Evolutionary conservation across 164 flowering plant genomes (phyloP).

Genomic region (Pachysandra terminalis): DNA sequence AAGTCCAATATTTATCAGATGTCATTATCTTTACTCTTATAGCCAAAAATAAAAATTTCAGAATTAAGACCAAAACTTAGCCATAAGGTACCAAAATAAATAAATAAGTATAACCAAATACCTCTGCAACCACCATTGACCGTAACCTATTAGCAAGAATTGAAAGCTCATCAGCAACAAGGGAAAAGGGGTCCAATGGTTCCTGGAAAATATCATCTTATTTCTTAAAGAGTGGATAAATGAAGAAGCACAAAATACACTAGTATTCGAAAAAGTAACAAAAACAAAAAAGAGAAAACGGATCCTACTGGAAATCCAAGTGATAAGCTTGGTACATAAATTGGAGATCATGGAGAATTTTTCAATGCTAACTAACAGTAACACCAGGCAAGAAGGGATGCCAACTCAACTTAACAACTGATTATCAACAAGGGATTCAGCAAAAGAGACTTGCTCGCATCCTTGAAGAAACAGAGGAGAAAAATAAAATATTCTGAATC

Average conservation of each 20-base stretch:
- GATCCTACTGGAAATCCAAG: too few species aligned
- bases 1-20: not conserved
- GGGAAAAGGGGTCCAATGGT: constrained; percentile 82
- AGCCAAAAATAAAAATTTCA: not conserved
- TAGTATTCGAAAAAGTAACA: not conserved
- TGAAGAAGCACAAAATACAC: not conserved
- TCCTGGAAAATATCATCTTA: constrained; percentile 44
- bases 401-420: too few species aligned
- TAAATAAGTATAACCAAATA: constrained; percentile 19
- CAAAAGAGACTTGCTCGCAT: too few species aligned
- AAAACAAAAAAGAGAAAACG: too few species aligned
- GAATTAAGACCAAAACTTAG: not conserved
- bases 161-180: constrained; percentile 93
- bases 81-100: not conserved
- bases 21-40: not conserved
- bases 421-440: too few species aligned
- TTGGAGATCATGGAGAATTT: too few species aligned
- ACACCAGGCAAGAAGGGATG: too few species aligned
- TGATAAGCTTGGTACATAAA: too few species aligned
- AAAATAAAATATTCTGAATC: too few species aligned
- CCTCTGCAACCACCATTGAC: constrained; percentile 89
- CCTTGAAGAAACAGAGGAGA: too few species aligned
- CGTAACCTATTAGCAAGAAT: constrained; percentile 68
- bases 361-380: too few species aligned
- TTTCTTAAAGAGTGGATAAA: not conserved